A percentile compares a stretch with the other conserved stretches of the same genome.
These are phyloP conservation scores for Podospora pseudocomata DNA, from an alignment of 495 filamentous ascomycete genomes.

Conservation along the genomic window DNA sequence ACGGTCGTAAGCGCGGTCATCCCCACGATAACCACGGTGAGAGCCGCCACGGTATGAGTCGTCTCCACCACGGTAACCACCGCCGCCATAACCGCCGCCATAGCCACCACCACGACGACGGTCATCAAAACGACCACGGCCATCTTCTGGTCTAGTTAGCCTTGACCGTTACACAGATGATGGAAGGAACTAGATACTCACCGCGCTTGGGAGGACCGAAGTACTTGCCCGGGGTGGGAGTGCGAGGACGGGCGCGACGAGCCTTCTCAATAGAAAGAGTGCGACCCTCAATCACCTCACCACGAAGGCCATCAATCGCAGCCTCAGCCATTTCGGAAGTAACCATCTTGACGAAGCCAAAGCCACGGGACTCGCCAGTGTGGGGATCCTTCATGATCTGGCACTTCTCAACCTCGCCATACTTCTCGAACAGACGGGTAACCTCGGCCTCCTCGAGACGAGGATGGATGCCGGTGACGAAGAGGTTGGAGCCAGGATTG, in stretches of 20 bases:
- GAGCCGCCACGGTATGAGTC: conserved; percentile 29
- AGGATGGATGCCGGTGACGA: conserved; percentile 97
- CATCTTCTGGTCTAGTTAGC: conserved; percentile 29
- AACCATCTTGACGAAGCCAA: conserved; percentile 99
- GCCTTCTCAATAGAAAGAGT: conserved; percentile 99
- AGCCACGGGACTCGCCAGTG: conserved; percentile 96
- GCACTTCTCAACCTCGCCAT: conserved; percentile 96
- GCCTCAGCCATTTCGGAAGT: conserved; percentile 91
- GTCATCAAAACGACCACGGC: conserved; percentile 32
- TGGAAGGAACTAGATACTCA: conserved; percentile 43
- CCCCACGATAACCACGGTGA: conserved; percentile 47
- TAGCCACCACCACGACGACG: conserved; percentile 33
- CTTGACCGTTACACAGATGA: neutral
- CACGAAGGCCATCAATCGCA: conserved; percentile 92
- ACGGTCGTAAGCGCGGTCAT: conserved; percentile 47
- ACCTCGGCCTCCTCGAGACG: conserved; percentile 88
- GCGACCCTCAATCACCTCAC: conserved; percentile 91
- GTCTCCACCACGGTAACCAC: conserved; percentile 32
- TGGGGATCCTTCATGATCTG: conserved; percentile 99
- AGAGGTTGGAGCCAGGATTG: conserved; percentile 96
- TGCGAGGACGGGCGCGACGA: conserved; percentile 87
- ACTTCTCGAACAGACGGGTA: conserved; percentile 94
- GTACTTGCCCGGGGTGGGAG: conserved; percentile 97
- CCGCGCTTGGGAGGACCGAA: conserved; percentile 98
- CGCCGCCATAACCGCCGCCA: conserved; percentile 30